Conservation (phyloP, 2,329 filamentous ascomycete species). For the Fusarium sp. region DNA sequence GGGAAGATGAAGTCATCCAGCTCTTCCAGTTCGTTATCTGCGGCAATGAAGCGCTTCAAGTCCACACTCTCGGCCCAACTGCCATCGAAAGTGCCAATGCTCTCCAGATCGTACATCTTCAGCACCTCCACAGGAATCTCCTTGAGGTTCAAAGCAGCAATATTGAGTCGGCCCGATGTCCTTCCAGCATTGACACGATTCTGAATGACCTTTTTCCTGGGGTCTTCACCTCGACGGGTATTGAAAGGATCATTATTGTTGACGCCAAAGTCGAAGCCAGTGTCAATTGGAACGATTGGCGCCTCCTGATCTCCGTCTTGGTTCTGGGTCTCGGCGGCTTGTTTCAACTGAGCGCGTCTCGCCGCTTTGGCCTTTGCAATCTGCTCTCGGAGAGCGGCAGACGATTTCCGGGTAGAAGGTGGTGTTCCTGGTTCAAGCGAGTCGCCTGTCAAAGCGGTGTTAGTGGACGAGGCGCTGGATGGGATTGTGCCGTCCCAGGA, state of each 20-base stretch:
- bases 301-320: slow-evolving; percentile 33
- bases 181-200: slow-evolving; percentile 80
- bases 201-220: slow-evolving; percentile 75
- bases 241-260: slow-evolving; percentile 76
- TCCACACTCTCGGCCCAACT: slow-evolving; percentile 95
- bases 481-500: slow-evolving; percentile 50
- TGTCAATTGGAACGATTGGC: slow-evolving; percentile 61
- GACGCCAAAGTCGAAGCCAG: slow-evolving; percentile 63
- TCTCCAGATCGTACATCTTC: slow-evolving; percentile 88
- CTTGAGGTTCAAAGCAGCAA: slow-evolving; percentile 84
- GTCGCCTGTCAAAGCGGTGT: slow-evolving; percentile 19
- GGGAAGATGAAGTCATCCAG: slow-evolving; percentile 84
- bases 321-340: slow-evolving; percentile 41
- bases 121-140: slow-evolving; percentile 86
- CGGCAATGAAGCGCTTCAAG: slow-evolving; percentile 83
- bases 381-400: slow-evolving; percentile 84
- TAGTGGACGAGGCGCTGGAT: slow-evolving; percentile 32
- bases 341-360: slow-evolving; percentile 66
- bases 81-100: slow-evolving; percentile 70
- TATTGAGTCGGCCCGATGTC: slow-evolving; percentile 85
- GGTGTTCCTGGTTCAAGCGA: slow-evolving; percentile 35
- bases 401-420: slow-evolving; percentile 71
- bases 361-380: slow-evolving; percentile 94
- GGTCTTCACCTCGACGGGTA: slow-evolving; percentile 67
- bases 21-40: slow-evolving; percentile 87